These are phyloP conservation scores for Fusarium equiseti DNA, from an alignment of 2,329 filamentous ascomycete species.

Conservation along the genomic window DNA sequence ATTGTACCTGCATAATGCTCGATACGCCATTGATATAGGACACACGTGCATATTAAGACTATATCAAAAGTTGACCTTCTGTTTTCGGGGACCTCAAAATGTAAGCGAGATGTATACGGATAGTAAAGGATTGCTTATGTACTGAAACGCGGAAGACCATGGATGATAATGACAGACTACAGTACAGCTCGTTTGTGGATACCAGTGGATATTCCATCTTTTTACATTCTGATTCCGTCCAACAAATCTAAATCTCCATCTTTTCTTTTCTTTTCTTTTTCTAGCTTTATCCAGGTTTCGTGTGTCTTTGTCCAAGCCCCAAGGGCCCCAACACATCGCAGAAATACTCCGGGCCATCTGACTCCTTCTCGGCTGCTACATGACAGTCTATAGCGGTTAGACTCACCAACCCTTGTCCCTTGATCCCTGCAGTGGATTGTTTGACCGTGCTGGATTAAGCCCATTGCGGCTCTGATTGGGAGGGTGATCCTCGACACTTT, in stretches of 20 bases:
- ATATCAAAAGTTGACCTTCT: conserved; percentile 21
- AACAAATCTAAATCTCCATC: conserved; percentile 8
- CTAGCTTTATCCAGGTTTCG: conserved; percentile 8
- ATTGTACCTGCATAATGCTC: conserved; percentile 47
- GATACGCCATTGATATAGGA: conserved; percentile 32
- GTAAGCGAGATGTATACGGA: conserved; percentile 13
- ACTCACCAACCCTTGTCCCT: conserved; percentile 9
- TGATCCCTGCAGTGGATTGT: conserved; percentile 27
- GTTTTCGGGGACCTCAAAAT: conserved; percentile 10
- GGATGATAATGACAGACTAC: neutral
- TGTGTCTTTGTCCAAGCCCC: conserved; percentile 15
- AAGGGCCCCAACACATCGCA: conserved; percentile 17
- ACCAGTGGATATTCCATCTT: conserved; percentile 2
- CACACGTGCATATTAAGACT: conserved; percentile 32
- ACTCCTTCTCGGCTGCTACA: conserved; percentile 17
- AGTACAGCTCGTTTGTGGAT: neutral
- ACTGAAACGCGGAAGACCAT: conserved; percentile 21
- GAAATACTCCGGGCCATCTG: conserved; percentile 31
- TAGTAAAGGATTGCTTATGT: neutral
- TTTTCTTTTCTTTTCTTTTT: conserved; percentile 27
- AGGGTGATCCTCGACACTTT: conserved; percentile 17
- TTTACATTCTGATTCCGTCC: conserved; percentile 23
- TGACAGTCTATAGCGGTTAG: conserved; percentile 20
- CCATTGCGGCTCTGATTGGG: conserved; percentile 38
- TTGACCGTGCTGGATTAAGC: conserved; percentile 35